Base-by-base conservation (phyloP, 495 filamentous ascomycete genomes). In the Cudoniella acicularis region DNA sequence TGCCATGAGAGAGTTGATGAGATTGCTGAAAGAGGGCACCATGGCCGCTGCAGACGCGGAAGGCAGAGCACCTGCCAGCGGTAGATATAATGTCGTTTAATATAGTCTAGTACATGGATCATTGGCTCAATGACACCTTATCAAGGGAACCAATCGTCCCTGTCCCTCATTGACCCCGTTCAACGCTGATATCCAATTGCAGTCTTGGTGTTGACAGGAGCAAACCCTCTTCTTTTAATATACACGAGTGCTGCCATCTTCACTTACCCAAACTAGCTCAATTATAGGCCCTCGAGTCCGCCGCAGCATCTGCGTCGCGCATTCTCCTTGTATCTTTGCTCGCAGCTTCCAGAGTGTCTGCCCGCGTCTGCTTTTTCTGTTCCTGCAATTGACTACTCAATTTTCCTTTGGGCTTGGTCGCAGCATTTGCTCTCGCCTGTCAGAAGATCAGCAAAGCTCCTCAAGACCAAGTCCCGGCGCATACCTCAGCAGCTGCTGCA, bases 1-100 rank as follows among this genome's bases (percentile, higher is more conserved):
- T 71, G 95, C 94, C 16, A 94, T 98, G 86, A 81, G 85, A 57
- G 93, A 98, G 71, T 79, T 98, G 46, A 92, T 90, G 72, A 81
- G 92, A 25, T 71, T 97, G 60, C 75, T 98, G 49, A 90, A 87
- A 72, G 94, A 98, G 73, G 94, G 89, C n/a, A 96, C 91, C 0
- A 83, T 94, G 57, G 92, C 92, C 0, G 92, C 92, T 22, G 88
- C 88, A 25, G 91, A 96, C 63, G 88, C 84, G 20, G 91, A 96
- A 67, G 85, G 83, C 36, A 80, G 90, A 57, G 87, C 87, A 3
- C 90, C 90, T 23, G 83, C 84, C 20, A 88, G 86, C 70, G 93
- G 94, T 54, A 83, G 94, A 61, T 98, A 98, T 68, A 96, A 85
- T 26, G 91, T 98, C 64, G 83, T 93, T 16, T 66, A 61, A 49